Percentiles rank a stretch among this genome's conserved stretches.
Evolutionary conservation across 331 rosid genomes (phyloP).

Genomic region (Quercus lobata): DNA sequence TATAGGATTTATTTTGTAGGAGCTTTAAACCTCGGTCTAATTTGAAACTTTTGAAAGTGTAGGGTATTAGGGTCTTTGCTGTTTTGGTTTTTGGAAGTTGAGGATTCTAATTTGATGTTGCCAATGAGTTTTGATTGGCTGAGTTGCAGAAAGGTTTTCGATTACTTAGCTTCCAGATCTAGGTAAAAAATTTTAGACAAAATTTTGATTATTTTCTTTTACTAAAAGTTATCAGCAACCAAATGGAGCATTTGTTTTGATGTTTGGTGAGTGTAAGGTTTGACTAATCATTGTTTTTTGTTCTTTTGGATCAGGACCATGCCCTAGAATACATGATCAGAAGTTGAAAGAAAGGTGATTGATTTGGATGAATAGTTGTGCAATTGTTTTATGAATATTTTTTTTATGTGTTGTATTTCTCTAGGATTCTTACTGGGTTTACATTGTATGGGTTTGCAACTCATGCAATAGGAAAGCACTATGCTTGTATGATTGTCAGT

Average conservation of each 20-base stretch:
- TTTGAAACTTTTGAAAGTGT: neutral
- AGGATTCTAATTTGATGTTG: neutral
- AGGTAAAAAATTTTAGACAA: neutral
- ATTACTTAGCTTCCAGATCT: neutral
- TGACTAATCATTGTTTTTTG: neutral
- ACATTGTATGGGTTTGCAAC: neutral
- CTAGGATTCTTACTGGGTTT: slow-evolving; percentile 1
- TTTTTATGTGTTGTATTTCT: neutral
- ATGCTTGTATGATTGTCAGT: neutral
- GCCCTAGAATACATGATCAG: slow-evolving; percentile 84
- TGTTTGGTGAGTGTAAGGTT: slow-evolving; percentile 3
- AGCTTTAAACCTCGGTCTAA: too few species aligned
- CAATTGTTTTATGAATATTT: neutral
- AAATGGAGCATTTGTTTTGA: neutral
- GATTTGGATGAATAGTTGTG: neutral
- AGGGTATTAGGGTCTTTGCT: too few species aligned
- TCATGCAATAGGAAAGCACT: neutral
- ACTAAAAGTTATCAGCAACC: neutral
- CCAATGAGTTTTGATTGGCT: neutral
- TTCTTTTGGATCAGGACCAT: slow-evolving; percentile 58
- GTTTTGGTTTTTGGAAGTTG: neutral
- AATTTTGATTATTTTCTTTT: neutral
- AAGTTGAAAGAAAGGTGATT: slow-evolving; percentile 94
- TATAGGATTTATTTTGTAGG: too few species aligned
- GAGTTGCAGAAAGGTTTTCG: neutral